These are phyloP conservation scores for Globisporangium polare DNA, from an alignment of 352 stramenopile species.

Conservation along the genomic window DNA sequence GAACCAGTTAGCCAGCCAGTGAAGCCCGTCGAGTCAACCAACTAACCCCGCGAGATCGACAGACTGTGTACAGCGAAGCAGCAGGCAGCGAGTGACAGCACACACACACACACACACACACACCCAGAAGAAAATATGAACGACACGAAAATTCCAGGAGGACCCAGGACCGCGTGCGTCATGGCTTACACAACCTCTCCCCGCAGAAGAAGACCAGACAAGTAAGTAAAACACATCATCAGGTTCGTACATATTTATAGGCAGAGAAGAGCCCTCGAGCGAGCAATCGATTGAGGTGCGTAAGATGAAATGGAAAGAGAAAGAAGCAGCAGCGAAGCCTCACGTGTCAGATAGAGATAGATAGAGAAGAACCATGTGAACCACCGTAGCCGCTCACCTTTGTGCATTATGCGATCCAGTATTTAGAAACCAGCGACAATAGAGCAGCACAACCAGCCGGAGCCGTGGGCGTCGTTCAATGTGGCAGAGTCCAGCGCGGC, in stretches of 20 bases:
- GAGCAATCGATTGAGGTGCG: constrained; percentile 3
- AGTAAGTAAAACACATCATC: constrained; percentile 16
- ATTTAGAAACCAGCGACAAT: constrained; percentile 7
- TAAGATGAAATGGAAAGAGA: constrained; percentile 43
- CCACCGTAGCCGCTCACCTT: not conserved
- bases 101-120: not conserved
- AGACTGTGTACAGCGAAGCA: not conserved
- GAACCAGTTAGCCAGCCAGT: not conserved
- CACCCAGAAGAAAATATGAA: constrained; percentile 2
- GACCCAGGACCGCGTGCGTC: constrained; percentile 10
- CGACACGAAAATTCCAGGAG: constrained; percentile 11
- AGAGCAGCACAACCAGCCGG: too few relatives aligned
- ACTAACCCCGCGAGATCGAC: not conserved
- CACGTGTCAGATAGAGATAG: constrained; percentile 9
- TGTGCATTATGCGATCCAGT: not conserved
- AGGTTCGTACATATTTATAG: constrained; percentile 67
- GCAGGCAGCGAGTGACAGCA: not conserved
- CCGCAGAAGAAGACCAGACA: constrained; percentile 20
- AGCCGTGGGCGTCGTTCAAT: too few relatives aligned
- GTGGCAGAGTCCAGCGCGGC: not conserved
- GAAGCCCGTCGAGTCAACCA: not conserved
- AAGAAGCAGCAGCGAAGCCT: not conserved
- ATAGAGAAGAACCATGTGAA: not conserved
- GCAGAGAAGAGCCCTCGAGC: constrained; percentile 8
- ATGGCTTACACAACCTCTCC: constrained; percentile 13